Conservation (phyloP, 495 filamentous ascomycete species). For the Penicillium roqueforti region DNA sequence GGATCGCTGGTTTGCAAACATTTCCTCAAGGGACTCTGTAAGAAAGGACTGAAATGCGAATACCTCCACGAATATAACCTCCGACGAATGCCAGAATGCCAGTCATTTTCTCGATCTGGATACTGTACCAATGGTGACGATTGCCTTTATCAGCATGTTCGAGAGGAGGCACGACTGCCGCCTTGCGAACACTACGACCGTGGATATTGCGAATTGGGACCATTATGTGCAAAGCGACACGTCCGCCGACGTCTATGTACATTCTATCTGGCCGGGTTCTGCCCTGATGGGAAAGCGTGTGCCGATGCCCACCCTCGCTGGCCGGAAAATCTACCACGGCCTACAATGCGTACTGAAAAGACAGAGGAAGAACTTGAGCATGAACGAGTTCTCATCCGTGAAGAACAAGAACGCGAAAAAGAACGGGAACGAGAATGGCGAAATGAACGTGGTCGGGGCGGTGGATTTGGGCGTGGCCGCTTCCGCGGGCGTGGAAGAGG, state of each 20-base stretch:
- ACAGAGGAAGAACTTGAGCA: constrained; percentile 59
- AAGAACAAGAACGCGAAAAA: constrained; percentile 50
- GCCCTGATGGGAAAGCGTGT: constrained; percentile 77
- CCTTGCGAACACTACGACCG: constrained; percentile 91
- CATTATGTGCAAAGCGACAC: constrained; percentile 81
- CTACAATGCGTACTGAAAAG: constrained; percentile 60
- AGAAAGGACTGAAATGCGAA: constrained; percentile 92
- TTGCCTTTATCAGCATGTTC: constrained; percentile 92
- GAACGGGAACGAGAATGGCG: constrained; percentile 51
- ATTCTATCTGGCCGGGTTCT: constrained; percentile 94
- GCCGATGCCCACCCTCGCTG: constrained; percentile 79
- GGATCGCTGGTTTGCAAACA: constrained; percentile 91
- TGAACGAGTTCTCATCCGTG: constrained; percentile 50
- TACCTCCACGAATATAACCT: constrained; percentile 98
- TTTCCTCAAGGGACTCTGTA: constrained; percentile 95
- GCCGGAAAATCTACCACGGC: constrained; percentile 65
- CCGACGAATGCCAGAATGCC: constrained; percentile 95
- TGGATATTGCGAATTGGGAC: constrained; percentile 91
- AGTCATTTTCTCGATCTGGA: constrained; percentile 80
- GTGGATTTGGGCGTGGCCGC: constrained; percentile 48
- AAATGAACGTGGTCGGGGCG: constrained; percentile 44
- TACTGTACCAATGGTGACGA: constrained; percentile 96
- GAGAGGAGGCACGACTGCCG: constrained; percentile 72
- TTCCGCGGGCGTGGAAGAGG: constrained; percentile 46
- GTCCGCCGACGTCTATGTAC: constrained; percentile 67